Evolutionary conservation across 352 stramenopile genomes (phyloP).

Genomic region (Poterioochromonas sp.): DNA sequence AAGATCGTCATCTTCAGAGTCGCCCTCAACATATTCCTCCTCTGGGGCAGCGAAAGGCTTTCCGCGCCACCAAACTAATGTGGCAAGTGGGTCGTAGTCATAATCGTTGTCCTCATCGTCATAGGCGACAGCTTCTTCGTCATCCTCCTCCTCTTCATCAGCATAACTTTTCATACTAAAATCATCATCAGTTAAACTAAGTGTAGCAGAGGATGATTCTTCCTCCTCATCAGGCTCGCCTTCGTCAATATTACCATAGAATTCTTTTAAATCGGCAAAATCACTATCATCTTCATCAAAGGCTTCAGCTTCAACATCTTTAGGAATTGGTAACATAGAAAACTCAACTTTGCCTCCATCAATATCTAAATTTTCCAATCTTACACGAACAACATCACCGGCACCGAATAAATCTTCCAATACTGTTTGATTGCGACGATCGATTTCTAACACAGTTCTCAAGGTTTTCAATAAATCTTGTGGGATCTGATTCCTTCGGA

Average conservation of each 20-base stretch:
- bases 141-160: neutral
- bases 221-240: neutral
- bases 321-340: slow-evolving; percentile 8
- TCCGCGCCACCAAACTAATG: slow-evolving; percentile 26
- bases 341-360: neutral
- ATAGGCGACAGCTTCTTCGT: neutral
- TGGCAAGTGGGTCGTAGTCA: neutral
- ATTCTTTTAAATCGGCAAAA: neutral
- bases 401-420: neutral
- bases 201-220: neutral
- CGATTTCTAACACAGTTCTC: neutral
- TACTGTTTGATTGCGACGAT: neutral
- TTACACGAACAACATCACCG: slow-evolving; percentile 21
- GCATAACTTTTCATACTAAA: too few species aligned
- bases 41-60: neutral
- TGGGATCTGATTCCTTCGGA: neutral
- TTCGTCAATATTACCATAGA: neutral
- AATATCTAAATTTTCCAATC: neutral
- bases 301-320: neutral
- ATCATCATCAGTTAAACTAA: neutral
- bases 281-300: neutral
- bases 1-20: too few species aligned
- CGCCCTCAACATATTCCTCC: neutral
- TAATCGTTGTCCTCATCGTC: neutral
- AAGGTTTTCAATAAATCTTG: neutral